phyloP scores from a whole-genome alignment of 2,329 filamentous ascomycete genomes.

The Elsinoe fawcettii region DNA sequence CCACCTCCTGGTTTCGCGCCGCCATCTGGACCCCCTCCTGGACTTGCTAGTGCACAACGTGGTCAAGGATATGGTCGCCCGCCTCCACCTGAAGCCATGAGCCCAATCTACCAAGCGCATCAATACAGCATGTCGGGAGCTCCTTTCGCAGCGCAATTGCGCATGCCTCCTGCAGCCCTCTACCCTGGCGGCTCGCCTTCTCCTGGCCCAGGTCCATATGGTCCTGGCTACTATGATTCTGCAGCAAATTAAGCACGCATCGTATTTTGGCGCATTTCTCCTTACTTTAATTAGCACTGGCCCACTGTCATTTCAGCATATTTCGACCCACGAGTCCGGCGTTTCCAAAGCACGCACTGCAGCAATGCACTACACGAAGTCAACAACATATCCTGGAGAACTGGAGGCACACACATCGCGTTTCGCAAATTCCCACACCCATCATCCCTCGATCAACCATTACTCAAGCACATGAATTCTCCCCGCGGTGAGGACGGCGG shows the following conservation, averaged over 20 bases:
- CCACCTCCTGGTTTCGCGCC: slow-evolving; percentile 74
- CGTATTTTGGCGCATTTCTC: not conserved
- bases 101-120: slow-evolving; percentile 15
- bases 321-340: slow-evolving; percentile 1
- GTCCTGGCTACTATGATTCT: slow-evolving; percentile 12
- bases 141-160: slow-evolving; percentile 12
- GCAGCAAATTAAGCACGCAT: slow-evolving; percentile 11
- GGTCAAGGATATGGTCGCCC: not conserved
- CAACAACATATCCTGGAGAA: not conserved
- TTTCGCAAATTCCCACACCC: not conserved
- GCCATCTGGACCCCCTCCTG: slow-evolving; percentile 36
- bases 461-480: not conserved
- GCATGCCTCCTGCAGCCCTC: slow-evolving; percentile 12
- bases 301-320: slow-evolving; percentile 11
- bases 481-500: not conserved
- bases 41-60: slow-evolving; percentile 1
- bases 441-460: not conserved
- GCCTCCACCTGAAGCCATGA: slow-evolving; percentile 2
- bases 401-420: not conserved
- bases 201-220: not conserved
- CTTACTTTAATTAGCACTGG: not conserved
- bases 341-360: slow-evolving; percentile 4
- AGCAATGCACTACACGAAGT: slow-evolving; percentile 10
- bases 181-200: slow-evolving; percentile 11
- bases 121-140: slow-evolving; percentile 15